phyloP scores from a whole-genome alignment of 495 filamentous ascomycete species.

The Xylaria intraflava region DNA sequence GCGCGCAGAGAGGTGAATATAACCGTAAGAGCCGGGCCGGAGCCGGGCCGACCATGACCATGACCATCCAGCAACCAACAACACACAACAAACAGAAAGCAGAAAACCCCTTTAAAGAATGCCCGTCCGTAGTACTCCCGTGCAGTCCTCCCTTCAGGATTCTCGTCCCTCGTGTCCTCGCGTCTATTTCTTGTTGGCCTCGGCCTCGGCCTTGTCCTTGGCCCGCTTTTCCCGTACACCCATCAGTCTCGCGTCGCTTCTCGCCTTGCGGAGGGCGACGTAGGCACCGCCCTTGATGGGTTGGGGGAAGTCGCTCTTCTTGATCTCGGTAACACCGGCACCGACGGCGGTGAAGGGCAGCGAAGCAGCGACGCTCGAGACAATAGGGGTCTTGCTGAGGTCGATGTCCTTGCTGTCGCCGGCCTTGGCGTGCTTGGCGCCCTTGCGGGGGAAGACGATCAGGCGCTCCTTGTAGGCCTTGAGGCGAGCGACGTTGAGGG shows the following conservation, averaged over 20 bases:
- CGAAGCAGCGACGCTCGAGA: constrained; percentile 47
- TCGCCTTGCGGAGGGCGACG: constrained; percentile 74
- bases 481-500: constrained; percentile 90
- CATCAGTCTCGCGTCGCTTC: constrained; percentile 72
- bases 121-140: constrained; percentile 29
- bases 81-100: constrained; percentile 32
- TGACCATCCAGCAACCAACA: constrained; percentile 28
- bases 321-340: constrained; percentile 65
- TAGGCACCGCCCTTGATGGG: constrained; percentile 73
- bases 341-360: constrained; percentile 67
- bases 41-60: constrained; percentile 26
- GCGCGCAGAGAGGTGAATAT: constrained; percentile 7
- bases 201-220: constrained; percentile 85
- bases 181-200: constrained; percentile 82
- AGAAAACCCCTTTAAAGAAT: constrained; percentile 34
- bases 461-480: constrained; percentile 90
- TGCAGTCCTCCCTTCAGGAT: constrained; percentile 20
- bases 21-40: constrained; percentile 21
- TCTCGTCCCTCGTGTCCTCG: constrained; percentile 11
- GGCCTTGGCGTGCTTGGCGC: constrained; percentile 76
- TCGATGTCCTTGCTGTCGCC: constrained; percentile 84
- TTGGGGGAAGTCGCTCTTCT: constrained; percentile 70
- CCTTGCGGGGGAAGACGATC: constrained; percentile 95
- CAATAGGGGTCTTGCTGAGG: constrained; percentile 66
- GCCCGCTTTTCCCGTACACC: constrained; percentile 90